Base-by-base conservation (phyloP, 495 filamentous ascomycete species). In the Mycothermus thermophilus region DNA sequence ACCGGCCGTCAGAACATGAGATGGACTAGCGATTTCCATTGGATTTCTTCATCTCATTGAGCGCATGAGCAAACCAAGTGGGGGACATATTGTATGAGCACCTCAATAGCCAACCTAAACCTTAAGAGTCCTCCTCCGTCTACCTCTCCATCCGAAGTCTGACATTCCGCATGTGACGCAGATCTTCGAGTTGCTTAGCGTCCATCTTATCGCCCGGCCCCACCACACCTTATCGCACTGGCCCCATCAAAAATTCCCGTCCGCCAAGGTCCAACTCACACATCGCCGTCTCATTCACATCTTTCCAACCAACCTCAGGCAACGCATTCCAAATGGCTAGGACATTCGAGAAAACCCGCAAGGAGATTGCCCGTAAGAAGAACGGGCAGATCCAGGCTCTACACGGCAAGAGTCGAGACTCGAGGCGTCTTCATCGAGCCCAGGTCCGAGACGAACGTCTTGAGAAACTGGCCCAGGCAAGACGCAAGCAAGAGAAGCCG, bases 321-420 rank as follows among this genome's bases (percentile, higher is more conserved):
- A n/a, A n/a, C n/a, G 12, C 14, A 4, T 26, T 43, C 57, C 62
- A 46, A 16, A 92, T 93, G 85, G 73, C 83, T 10, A 82, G 77
- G 44, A 72, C 72, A 40, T 52, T 92, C 10, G 56, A 72, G 31
- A 93, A 86, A 47, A 77, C 86, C 24, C 77, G 82, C 37, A 95
- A 93, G 62, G 74, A 83, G 38, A 81, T 93, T 31, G 54, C 72
- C 14, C 87, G 87, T 62, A 78, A 78, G 60, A 80, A 80, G 58
- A 71, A 72, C 32, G 74, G 71, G 11, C 64, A 64, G 11, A 64
- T 79, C 32, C 70, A 72, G 15, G 66, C 75, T 10, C 64, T 95
- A 10, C 84, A 95, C 51, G 77, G 83, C 48, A 80, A 82, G 54
- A 90, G 82, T 48, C 68, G 85, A 40, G 80, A 92, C 58, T 75